Base-by-base conservation (phyloP, 1,284 basidiomycete genomes). In the Earliella scabrosa region DNA sequence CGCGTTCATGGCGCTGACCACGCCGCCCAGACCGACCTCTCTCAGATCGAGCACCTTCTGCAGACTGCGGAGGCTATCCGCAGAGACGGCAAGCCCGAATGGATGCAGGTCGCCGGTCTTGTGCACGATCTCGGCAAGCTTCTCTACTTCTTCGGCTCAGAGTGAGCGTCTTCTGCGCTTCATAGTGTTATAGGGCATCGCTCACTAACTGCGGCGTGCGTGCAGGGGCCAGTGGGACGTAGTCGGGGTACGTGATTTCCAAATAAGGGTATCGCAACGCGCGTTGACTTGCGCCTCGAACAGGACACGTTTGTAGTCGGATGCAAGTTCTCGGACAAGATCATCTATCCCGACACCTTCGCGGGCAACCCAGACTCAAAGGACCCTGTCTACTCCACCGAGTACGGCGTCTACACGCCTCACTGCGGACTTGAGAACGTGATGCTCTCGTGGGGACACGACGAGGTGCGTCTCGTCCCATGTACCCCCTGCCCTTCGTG, bases 51-150 rank as follows among this genome's bases (percentile, higher is more conserved):
- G 66, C 94, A 97, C 70, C 80, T 96, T 2, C 80, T 96, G 2
- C 94, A 96, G 71, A 96, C 94, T 0, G 94, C 94, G 32, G 94
- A 97, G 71, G 93, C 94, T 2, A 95, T 96, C 64, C 83, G 94
- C 43, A 78, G 85, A 21, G 94, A 96, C 66, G 92, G 91, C 9
- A 94, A 94, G 73, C 92, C 93, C 2, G 90, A 92, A 54, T 92
- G 90, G 90, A 92, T 92, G 90, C 92, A 95, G 77, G 74, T 95
- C 55, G 87, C 92, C 18, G 94, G 94, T 1, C 82, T 97, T 20
- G 83, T 95, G 32, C 93, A 95, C 66, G 93, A 95, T 71, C 84
- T 95, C 52, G 93, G 93, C 54, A 95, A 95, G 70, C 80, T 95
- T 8, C 75, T 95, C 14, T 84, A 85, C 71, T 81, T 95, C 64